These are phyloP conservation scores for Penicillium verrucosum DNA, from an alignment of 2,329 filamentous ascomycete species.

Conservation along the genomic window DNA sequence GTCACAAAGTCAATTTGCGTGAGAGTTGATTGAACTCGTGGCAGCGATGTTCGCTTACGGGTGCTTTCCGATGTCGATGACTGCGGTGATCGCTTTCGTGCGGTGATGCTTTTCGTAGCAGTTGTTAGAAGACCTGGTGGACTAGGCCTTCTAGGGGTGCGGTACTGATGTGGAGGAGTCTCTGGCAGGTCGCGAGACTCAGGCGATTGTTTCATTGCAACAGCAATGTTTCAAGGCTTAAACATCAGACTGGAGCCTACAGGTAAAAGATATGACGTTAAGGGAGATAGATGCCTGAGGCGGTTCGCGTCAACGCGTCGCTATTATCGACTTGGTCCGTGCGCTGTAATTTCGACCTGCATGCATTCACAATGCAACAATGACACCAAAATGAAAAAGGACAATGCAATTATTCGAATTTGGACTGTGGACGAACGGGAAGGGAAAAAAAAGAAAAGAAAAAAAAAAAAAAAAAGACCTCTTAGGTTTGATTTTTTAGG, in stretches of 20 bases:
- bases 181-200: slow-evolving; percentile 14
- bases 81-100: slow-evolving; percentile 11
- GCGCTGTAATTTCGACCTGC: not conserved
- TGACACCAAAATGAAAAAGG: not conserved
- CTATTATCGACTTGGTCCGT: slow-evolving; percentile 9
- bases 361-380: not conserved
- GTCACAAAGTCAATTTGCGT: slow-evolving; percentile 43
- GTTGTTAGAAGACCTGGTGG: slow-evolving; percentile 6
- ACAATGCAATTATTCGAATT: not conserved
- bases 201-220: slow-evolving; percentile 29
- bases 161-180: slow-evolving; percentile 18
- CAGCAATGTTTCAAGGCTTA: slow-evolving; percentile 7
- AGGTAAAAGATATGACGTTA: slow-evolving; percentile 17
- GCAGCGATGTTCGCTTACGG: slow-evolving; percentile 18
- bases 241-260: slow-evolving; percentile 11
- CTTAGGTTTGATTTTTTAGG: slow-evolving; percentile 13
- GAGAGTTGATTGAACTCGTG: slow-evolving; percentile 37
- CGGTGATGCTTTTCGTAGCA: slow-evolving; percentile 15
- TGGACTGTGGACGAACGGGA: not conserved
- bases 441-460: not conserved
- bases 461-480: not conserved
- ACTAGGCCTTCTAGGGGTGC: slow-evolving; percentile 22
- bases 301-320: slow-evolving; percentile 7
- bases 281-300: slow-evolving; percentile 1
- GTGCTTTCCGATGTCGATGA: slow-evolving; percentile 19